phyloP scores from a whole-genome alignment of 208 protist genomes.

The Trypanosoma conorhini region DNA sequence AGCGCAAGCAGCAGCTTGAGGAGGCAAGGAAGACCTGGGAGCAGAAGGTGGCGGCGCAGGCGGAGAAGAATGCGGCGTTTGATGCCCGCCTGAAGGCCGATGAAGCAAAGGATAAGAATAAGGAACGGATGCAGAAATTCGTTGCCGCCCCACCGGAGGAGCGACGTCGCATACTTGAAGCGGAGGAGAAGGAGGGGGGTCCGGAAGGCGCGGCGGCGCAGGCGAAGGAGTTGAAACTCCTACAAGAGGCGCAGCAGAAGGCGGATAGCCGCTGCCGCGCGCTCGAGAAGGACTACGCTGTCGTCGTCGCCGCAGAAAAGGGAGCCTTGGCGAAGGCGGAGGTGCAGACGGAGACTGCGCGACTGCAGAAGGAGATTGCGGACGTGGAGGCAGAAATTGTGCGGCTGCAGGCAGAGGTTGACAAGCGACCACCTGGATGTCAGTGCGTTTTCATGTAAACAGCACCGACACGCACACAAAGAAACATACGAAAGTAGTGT shows the following conservation, averaged over 20 bases:
- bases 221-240: conserved; percentile 31
- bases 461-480: neutral
- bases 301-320: conserved; percentile 31
- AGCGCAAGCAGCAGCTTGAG: conserved; percentile 46
- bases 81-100: conserved; percentile 33
- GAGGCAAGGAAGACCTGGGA: conserved; percentile 43
- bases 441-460: conserved; percentile 66
- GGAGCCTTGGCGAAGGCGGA: conserved; percentile 45
- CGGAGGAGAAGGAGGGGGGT: conserved; percentile 22
- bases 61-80: conserved; percentile 32
- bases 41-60: conserved; percentile 36
- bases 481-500: neutral
- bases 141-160: conserved; percentile 56
- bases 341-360: conserved; percentile 44
- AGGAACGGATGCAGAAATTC: conserved; percentile 56
- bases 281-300: conserved; percentile 53
- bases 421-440: conserved; percentile 37
- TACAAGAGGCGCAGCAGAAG: conserved; percentile 24
- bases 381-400: conserved; percentile 48
- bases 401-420: conserved; percentile 48
- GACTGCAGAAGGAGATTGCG: conserved; percentile 63
- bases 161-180: conserved; percentile 34
- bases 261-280: conserved; percentile 20
- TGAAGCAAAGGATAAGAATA: conserved; percentile 37
- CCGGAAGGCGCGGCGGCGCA: conserved; percentile 30